Base-by-base conservation (phyloP, 495 filamentous ascomycete species). In the Talaromyces thailandensis region DNA sequence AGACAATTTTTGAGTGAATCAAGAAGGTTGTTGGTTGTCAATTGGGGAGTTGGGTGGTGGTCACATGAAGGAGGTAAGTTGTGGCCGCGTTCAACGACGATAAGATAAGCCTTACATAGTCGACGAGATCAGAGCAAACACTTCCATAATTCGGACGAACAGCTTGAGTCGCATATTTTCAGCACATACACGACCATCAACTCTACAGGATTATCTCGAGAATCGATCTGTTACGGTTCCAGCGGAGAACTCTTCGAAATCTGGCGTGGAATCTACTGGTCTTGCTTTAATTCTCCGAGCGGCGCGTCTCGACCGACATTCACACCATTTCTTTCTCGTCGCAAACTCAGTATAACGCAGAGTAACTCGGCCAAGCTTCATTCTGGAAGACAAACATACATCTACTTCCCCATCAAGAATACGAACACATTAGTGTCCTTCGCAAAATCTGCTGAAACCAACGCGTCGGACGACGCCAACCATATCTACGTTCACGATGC, bases 61-160 rank as follows among this genome's bases (percentile, higher is more conserved):
- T 18, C 43, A 48, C 43, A 48, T 48, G 43, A 21, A 48, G 50
- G 43, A 21, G 21, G 50, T 26, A 16, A 4, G 50, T 11, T 16
- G 24, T 21, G 8, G 43, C 52, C 28, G 24, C 11, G 52, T 29
- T 26, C 14, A 40, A 40, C 18, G 18, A 48, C 18, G 56, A 58
- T 58, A 58, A 58, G 56, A 58, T 58, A 58, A 58, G 56, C 56
- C 21, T 48, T n/a, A 40, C 35, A 40, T 40, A 40, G 8, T 48
- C 43, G 43, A 21, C 43, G 5, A 32, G 35, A 37, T 45, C 40
- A 45, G 40, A 45, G 21, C n/a, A 21, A 18, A 21, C 16, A 12
- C 35, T 40, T 12, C 43, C 43, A 21, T 18, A 0, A 23, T 48
- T 48, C 3, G 21, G 12, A n/a, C 35, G 43, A 48, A 21, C 1